Evolutionary conservation across 805 yeast genomes (phyloP).

Genomic region (Candida methanosorbosa): DNA sequence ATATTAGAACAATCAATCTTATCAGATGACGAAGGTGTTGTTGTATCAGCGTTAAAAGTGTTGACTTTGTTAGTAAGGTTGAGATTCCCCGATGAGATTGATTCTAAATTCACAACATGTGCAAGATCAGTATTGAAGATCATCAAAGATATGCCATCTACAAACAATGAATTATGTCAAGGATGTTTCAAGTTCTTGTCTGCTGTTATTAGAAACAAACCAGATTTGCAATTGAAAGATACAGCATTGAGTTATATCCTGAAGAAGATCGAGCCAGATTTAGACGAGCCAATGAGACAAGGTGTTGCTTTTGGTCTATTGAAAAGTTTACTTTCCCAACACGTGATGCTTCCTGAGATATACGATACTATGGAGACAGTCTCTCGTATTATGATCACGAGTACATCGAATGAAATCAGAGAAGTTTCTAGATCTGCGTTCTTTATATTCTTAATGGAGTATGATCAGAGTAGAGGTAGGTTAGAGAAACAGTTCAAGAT

Average conservation of each 20-base stretch:
- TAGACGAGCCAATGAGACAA: conserved; percentile 84
- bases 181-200: conserved; percentile 68
- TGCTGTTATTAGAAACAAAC: conserved; percentile 59
- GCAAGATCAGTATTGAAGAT: conserved; percentile 54
- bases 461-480: conserved; percentile 85
- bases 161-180: conserved; percentile 75
- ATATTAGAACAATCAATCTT: conserved; percentile 48
- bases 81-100: conserved; percentile 44
- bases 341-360: conserved; percentile 73
- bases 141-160: conserved; percentile 67
- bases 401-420: conserved; percentile 74
- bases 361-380: conserved; percentile 83
- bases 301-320: conserved; percentile 82
- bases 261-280: conserved; percentile 69
- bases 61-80: conserved; percentile 52
- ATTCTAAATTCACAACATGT: conserved; percentile 44
- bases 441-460: conserved; percentile 83
- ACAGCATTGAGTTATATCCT: conserved; percentile 67
- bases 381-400: conserved; percentile 80
- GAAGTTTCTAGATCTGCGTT: conserved; percentile 78
- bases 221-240: conserved; percentile 56
- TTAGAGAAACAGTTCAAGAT: conserved; percentile 76
- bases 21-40: conserved; percentile 72
- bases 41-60: conserved; percentile 56
- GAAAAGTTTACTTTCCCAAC: conserved; percentile 67